Conservation (phyloP, 2,329 filamentous ascomycete genomes). For the Diaporthe velutina region DNA sequence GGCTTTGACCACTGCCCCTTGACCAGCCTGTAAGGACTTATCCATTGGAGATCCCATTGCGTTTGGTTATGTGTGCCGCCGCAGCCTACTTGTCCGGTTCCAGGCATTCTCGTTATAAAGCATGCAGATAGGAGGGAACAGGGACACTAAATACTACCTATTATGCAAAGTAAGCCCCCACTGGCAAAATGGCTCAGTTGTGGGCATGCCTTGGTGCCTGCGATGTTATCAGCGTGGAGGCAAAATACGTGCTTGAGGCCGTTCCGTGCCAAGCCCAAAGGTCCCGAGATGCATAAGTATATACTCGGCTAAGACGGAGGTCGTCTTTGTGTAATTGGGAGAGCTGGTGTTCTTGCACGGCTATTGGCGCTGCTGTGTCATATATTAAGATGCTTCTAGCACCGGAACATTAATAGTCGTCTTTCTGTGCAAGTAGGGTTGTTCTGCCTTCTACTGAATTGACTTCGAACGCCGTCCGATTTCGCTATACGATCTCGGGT, state of each 20-base stretch:
- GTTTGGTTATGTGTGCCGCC: too few relatives aligned
- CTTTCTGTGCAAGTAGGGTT: too few relatives aligned
- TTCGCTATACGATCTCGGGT: background rate
- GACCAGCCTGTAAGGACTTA: background rate
- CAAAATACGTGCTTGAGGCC: background rate
- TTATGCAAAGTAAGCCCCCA: background rate
- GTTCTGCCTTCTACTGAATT: too few relatives aligned
- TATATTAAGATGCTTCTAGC: background rate
- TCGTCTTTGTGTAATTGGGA: background rate
- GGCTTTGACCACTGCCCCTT: background rate
- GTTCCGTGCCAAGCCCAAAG: background rate
- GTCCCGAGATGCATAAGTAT: background rate
- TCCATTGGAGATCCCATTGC: background rate
- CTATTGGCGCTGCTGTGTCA: background rate
- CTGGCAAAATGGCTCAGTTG: background rate
- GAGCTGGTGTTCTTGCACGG: background rate
- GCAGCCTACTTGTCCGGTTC: too few relatives aligned
- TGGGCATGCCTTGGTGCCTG: background rate
- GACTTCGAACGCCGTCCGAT: too few relatives aligned
- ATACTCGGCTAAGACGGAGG: background rate
- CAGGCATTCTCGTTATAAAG: background rate
- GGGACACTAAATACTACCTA: background rate
- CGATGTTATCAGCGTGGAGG: conserved; percentile 27
- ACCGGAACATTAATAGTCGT: background rate
- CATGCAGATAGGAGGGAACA: background rate